Percentiles rank a stretch among this genome's conserved stretches.
Conservation (phyloP, 257 asterid species). For the Asclepias syriaca region DNA sequence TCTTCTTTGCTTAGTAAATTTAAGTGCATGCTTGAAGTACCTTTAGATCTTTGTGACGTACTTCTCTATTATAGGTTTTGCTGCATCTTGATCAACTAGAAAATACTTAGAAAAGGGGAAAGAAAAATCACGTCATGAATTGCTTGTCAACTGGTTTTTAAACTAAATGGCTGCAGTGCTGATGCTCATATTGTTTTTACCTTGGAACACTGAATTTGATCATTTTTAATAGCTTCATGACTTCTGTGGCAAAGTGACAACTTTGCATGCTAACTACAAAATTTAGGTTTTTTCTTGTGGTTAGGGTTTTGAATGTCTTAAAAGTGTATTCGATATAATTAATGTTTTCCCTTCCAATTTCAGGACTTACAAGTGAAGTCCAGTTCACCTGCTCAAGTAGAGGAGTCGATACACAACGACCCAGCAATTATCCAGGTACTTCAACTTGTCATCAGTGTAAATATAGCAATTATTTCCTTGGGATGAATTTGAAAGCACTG, state of each 20-base stretch:
- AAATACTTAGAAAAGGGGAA: no score
- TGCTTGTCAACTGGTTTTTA: not conserved
- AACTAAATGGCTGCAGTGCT: not conserved
- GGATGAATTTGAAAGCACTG: not conserved
- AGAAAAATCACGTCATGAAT: not conserved
- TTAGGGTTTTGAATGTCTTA: not conserved
- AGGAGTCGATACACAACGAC: conserved; percentile 52
- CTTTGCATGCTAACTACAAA: not conserved
- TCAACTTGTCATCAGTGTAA: conserved; percentile 3
- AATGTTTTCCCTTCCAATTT: conserved; percentile 12
- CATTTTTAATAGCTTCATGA: not conserved
- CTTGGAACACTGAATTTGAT: not conserved
- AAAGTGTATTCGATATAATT: not conserved
- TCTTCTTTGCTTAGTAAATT: not conserved
- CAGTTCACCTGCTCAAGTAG: conserved; percentile 38
- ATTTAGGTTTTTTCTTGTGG: not conserved
- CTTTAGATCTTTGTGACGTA: not conserved
- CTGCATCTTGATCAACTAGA: no score
- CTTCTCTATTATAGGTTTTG: not conserved
- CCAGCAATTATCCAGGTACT: conserved; percentile 79
- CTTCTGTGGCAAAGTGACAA: not conserved
- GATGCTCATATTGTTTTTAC: not conserved
- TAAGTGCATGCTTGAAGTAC: not conserved
- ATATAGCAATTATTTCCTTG: not conserved
- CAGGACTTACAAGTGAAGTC: conserved; percentile 74